These are phyloP conservation scores for Exophiala xenobiotica DNA, from an alignment of 2,329 filamentous ascomycete species.

Conservation along the genomic window DNA sequence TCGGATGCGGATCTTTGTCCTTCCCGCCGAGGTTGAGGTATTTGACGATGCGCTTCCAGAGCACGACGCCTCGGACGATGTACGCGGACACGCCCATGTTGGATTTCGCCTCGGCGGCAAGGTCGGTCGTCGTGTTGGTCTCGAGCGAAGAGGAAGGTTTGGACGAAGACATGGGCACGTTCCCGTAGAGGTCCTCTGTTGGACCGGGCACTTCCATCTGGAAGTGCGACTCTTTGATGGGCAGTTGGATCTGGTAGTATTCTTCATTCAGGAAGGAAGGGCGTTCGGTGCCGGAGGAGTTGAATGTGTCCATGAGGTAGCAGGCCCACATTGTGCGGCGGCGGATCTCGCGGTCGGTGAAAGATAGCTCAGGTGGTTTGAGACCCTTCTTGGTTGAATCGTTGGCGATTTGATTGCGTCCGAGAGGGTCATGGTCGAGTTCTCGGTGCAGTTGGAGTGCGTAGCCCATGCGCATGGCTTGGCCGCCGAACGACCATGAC, in stretches of 20 bases:
- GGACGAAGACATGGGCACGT: conserved; percentile 55
- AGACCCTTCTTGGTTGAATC: conserved; percentile 22
- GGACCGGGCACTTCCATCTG: conserved; percentile 85
- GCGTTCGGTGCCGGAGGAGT: conserved; percentile 89
- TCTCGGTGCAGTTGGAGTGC: conserved; percentile 91
- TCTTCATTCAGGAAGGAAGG: conserved; percentile 90
- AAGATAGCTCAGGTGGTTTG: conserved; percentile 67
- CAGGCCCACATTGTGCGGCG: conserved; percentile 97
- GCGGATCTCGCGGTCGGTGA: conserved; percentile 89
- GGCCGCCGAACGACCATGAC: conserved; percentile 93
- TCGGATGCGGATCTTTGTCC: conserved; percentile 70
- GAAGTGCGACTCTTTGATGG: conserved; percentile 86
- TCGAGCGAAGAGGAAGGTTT: conserved; percentile 32
- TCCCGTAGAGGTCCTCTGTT: conserved; percentile 78
- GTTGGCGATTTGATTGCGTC: conserved; percentile 50
- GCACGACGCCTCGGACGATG: conserved; percentile 76
- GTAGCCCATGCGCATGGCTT: conserved; percentile 95
- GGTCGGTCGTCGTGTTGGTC: conserved; percentile 44
- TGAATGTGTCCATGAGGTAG: conserved; percentile 96
- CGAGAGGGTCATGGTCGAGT: conserved; percentile 74
- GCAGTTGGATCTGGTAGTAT: conserved; percentile 82
- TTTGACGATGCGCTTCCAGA: conserved; percentile 87
- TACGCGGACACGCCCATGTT: conserved; percentile 96
- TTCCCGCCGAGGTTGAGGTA: conserved; percentile 90
- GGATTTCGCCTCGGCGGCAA: conserved; percentile 48